Conservation (phyloP, 345 rosid species). For the Syzygium jambos region DNA sequence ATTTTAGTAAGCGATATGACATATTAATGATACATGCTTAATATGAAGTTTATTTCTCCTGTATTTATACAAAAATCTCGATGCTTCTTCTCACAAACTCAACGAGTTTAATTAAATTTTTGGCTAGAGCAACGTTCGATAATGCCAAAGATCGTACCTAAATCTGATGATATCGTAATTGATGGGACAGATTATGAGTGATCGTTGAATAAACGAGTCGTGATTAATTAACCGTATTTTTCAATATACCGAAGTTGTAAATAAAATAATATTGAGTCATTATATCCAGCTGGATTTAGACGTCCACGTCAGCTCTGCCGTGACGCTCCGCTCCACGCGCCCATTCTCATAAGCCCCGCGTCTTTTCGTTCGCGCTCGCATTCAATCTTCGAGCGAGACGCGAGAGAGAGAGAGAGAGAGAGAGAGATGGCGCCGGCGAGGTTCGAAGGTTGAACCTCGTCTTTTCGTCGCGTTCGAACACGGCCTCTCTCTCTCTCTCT, state of each 20-base stretch:
- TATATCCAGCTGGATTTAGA: background rate
- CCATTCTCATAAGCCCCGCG: too few species aligned
- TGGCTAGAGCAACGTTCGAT: background rate
- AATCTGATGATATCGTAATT: background rate
- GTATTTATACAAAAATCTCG: background rate
- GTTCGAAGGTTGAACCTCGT: slow-evolving; percentile 18
- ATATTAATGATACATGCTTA: too few species aligned
- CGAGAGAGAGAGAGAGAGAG: too few species aligned
- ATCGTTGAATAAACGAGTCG: background rate
- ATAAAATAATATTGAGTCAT: background rate
- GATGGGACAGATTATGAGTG: background rate
- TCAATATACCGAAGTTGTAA: background rate
- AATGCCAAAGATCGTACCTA: background rate
- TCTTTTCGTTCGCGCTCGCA: too few species aligned
- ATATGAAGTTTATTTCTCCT: background rate
- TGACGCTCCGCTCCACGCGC: background rate
- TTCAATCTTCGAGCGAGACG: too few species aligned
- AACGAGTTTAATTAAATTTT: background rate
- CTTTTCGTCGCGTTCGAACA: background rate
- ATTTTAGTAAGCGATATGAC: too few species aligned
- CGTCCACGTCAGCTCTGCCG: background rate
- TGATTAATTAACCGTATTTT: background rate
- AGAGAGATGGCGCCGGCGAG: too few species aligned
- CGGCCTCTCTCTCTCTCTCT: background rate
- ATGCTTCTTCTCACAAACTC: background rate